Conservation (phyloP, 2,329 filamentous ascomycete genomes). For the Fusarium graminum region DNA sequence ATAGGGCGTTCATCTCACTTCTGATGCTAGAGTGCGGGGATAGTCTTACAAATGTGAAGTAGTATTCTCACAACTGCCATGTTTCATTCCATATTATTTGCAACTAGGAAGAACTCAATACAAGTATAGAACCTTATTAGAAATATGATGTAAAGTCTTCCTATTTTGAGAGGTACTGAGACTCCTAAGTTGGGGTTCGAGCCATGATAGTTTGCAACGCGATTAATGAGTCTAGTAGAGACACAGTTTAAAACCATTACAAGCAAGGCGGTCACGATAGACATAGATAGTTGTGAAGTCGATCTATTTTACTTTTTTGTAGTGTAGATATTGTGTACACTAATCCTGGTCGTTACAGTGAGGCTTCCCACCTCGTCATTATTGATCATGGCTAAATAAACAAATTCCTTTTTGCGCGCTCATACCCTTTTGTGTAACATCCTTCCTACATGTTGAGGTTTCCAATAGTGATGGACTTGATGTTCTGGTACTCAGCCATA, state of each 20-base stretch:
- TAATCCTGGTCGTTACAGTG: slow-evolving; percentile 24
- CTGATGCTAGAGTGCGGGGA: background rate
- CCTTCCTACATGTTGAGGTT: slow-evolving; percentile 44
- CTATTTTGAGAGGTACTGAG: background rate
- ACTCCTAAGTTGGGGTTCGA: background rate
- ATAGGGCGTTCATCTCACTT: background rate
- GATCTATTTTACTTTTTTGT: slow-evolving; percentile 28
- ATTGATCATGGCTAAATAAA: slow-evolving; percentile 44
- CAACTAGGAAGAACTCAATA: background rate
- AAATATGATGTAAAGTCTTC: background rate
- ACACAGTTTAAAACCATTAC: too few relatives aligned
- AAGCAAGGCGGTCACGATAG: background rate
- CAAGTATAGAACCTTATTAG: background rate
- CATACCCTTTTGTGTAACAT: slow-evolving; percentile 1
- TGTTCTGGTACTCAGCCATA: slow-evolving; percentile 61
- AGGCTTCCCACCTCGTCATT: slow-evolving; percentile 43
- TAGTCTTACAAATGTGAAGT: background rate
- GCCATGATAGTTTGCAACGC: too few relatives aligned
- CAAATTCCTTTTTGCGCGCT: slow-evolving; percentile 28
- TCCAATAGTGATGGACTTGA: slow-evolving; percentile 59
- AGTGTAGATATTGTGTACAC: slow-evolving; percentile 8
- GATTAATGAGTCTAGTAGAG: too few relatives aligned
- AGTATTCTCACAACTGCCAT: background rate
- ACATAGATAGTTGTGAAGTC: background rate
- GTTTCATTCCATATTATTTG: background rate